phyloP scores from a whole-genome alignment of 73 alveolate species.

The Paramecium caudatum region DNA sequence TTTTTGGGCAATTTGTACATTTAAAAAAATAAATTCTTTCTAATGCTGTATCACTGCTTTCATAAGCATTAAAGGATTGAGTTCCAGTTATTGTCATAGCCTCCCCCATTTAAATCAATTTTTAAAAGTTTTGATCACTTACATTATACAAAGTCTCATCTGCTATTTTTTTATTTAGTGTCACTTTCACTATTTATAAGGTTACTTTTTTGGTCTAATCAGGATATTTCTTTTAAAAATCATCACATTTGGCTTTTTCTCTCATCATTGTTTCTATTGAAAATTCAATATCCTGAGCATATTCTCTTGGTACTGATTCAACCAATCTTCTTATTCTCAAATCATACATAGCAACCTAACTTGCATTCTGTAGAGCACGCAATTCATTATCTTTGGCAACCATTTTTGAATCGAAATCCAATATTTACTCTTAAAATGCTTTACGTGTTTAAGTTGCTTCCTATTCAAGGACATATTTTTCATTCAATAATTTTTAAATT shows the following conservation, averaged over 20 bases:
- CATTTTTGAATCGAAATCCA: not conserved
- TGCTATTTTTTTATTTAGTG: not conserved
- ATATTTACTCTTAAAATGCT: not conserved
- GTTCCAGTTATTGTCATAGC: not conserved
- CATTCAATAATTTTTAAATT: not conserved
- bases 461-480: not conserved
- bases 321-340: constrained; percentile 27
- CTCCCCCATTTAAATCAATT: not conserved
- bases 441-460: not conserved
- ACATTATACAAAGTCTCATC: not conserved
- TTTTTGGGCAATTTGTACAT: not conserved
- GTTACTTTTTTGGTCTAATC: not conserved
- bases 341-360: not conserved
- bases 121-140: not conserved
- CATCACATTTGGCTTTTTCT: not conserved
- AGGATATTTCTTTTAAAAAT: not conserved
- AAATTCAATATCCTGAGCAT: not conserved
- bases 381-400: not conserved
- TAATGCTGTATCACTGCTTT: not conserved
- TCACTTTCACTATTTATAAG: not conserved
- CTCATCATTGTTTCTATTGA: constrained; percentile 17
- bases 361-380: not conserved
- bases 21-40: not conserved
- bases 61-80: not conserved
- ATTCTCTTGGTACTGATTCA: constrained; percentile 15